Evolutionary conservation across 768 basidiomycete species (phyloP).

Genomic region (Auricularia cornea): DNA sequence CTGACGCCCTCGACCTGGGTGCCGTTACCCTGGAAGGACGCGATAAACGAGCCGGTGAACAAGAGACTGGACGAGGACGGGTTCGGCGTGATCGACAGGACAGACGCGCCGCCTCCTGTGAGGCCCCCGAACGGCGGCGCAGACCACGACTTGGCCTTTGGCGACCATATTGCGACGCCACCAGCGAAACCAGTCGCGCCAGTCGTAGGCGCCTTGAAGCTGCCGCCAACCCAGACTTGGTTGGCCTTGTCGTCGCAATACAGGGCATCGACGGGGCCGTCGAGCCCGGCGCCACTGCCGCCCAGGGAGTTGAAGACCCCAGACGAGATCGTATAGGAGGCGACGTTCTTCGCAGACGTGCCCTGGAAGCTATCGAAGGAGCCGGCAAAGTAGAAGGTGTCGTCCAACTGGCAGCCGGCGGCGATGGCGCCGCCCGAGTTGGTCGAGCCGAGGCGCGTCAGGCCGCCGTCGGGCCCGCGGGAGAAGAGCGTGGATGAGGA

Average conservation of each 20-base stretch:
- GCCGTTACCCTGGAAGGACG: conserved; percentile 50
- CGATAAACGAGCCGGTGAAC: conserved; percentile 83
- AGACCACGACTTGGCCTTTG: conserved; percentile 58
- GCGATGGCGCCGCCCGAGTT: conserved; percentile 70
- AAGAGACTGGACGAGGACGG: conserved; percentile 65
- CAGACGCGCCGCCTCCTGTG: conserved; percentile 55
- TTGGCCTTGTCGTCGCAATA: conserved; percentile 63
- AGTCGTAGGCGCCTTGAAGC: conserved; percentile 32
- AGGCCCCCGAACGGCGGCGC: conserved; percentile 77
- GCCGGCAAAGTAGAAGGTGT: conserved; percentile 74
- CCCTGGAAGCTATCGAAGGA: conserved; percentile 66
- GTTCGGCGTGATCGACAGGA: conserved; percentile 70
- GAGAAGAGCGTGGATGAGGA: conserved; percentile 63
- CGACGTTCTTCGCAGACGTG: conserved; percentile 59
- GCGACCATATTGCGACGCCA: conserved; percentile 61
- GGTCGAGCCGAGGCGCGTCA: conserved; percentile 66
- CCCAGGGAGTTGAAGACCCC: conserved; percentile 54
- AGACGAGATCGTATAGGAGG: conserved; percentile 58
- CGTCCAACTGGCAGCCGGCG: conserved; percentile 62
- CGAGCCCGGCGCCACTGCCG: conserved; percentile 47
- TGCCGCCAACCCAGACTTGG: conserved; percentile 74
- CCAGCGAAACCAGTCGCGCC: conserved; percentile 31
- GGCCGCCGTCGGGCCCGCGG: conserved; percentile 54
- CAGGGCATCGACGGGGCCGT: conserved; percentile 63
- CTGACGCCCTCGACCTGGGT: conserved; percentile 53